phyloP scores from a whole-genome alignment of 306 rosid species.

The Quercus gilva region DNA sequence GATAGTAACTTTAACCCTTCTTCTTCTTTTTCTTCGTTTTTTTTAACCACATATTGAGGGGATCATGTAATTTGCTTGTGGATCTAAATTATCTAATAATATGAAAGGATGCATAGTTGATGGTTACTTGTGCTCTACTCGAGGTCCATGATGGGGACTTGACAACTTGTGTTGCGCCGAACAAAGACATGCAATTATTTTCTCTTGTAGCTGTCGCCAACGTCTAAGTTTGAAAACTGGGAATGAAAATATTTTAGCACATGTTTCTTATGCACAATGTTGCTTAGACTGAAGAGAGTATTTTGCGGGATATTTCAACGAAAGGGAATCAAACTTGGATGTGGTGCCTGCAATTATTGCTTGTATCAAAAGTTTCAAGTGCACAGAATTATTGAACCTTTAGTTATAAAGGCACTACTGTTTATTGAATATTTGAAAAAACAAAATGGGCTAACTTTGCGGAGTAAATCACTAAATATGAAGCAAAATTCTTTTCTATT shows the following conservation, averaged over 20 bases:
- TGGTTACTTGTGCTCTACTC: neutral
- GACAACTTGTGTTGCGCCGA: conserved; percentile 3
- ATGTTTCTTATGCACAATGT: neutral
- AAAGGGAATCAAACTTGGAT: neutral
- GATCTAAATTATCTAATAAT: neutral
- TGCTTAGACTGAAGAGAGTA: neutral
- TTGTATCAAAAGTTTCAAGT: too few relatives aligned
- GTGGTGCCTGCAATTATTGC: too few relatives aligned
- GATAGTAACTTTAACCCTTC: neutral
- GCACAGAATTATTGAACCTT: neutral
- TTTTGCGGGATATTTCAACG: neutral
- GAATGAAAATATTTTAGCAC: neutral
- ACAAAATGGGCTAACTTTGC: neutral
- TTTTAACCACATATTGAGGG: too few relatives aligned
- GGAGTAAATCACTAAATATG: neutral
- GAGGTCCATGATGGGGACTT: neutral
- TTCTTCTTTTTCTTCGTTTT: neutral
- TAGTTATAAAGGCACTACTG: too few relatives aligned
- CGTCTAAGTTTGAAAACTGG: neutral
- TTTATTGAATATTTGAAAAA: neutral
- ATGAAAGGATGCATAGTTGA: neutral
- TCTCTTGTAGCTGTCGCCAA: neutral
- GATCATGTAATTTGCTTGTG: neutral
- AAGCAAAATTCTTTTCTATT: neutral
- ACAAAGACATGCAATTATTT: neutral